A percentile compares a stretch with the other conserved stretches of the same genome.
These are phyloP conservation scores for Mytilinidion resinicola DNA, from an alignment of 495 filamentous ascomycete genomes.

Conservation along the genomic window DNA sequence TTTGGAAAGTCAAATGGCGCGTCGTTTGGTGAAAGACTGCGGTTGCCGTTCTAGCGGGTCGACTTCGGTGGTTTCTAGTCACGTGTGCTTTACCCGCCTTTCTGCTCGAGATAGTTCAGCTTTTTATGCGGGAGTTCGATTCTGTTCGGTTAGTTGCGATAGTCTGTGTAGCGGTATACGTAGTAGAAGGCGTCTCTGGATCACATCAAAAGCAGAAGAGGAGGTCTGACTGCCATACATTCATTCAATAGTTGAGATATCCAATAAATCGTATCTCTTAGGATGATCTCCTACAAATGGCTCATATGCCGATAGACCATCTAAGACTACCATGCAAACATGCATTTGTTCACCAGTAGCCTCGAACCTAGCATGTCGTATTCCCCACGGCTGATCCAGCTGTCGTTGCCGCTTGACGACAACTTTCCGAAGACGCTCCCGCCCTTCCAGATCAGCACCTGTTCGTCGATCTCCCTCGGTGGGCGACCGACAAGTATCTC, in stretches of 20 bases:
- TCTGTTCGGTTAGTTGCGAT: too few species aligned
- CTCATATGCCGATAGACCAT: neutral
- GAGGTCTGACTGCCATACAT: too few species aligned
- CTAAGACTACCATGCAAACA: slow-evolving; percentile 43
- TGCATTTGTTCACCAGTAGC: slow-evolving; percentile 77
- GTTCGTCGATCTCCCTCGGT: slow-evolving; percentile 86
- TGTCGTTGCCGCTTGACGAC: slow-evolving; percentile 69
- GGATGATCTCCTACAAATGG: neutral
- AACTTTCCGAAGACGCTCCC: slow-evolving; percentile 96
- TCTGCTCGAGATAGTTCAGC: too few species aligned
- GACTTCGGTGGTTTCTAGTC: too few species aligned
- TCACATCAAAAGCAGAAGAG: too few species aligned
- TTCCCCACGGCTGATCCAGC: slow-evolving; percentile 82
- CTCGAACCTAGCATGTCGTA: slow-evolving; percentile 81
- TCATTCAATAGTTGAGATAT: neutral
- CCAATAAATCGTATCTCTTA: neutral
- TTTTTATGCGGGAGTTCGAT: too few species aligned
- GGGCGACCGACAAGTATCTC: slow-evolving; percentile 83
- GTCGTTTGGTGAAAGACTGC: too few species aligned
- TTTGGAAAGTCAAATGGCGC: too few species aligned
- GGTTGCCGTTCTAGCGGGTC: too few species aligned
- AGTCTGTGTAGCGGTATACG: too few species aligned
- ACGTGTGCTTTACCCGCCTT: too few species aligned
- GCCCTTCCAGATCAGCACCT: slow-evolving; percentile 96
- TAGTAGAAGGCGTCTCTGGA: too few species aligned